A percentile compares a stretch with the other conserved stretches of the same genome.
phyloP scores from a whole-genome alignment of 2,329 filamentous ascomycete species.

The Rugonectria rugulosa region DNA sequence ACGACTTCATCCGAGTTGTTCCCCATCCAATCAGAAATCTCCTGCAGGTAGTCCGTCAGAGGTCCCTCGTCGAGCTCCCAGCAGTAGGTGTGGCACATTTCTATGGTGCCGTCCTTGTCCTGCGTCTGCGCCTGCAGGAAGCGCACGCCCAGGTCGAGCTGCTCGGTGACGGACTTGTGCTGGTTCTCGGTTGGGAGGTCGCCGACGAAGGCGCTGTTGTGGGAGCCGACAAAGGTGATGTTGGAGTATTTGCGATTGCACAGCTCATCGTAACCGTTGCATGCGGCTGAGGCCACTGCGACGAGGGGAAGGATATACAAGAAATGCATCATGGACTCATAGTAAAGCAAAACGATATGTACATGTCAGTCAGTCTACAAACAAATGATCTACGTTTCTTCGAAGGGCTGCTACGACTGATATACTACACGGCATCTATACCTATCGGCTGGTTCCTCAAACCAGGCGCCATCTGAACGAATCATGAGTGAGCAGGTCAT shows the following conservation, averaged over 20 bases:
- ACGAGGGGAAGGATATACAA: slow-evolving; percentile 28
- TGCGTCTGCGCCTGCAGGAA: slow-evolving; percentile 72
- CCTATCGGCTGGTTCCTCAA: too few relatives aligned
- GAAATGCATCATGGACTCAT: slow-evolving; percentile 22
- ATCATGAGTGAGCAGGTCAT: neutral
- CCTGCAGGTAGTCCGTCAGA: slow-evolving; percentile 61
- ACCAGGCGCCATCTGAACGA: neutral
- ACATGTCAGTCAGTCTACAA: too few relatives aligned
- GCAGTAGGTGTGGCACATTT: slow-evolving; percentile 73
- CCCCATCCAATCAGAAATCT: slow-evolving; percentile 68
- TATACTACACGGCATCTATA: slow-evolving; percentile 1
- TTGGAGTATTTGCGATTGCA: slow-evolving; percentile 66
- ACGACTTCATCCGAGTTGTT: slow-evolving; percentile 67
- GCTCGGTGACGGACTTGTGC: slow-evolving; percentile 62
- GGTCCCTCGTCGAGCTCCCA: slow-evolving; percentile 64
- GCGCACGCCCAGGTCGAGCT: slow-evolving; percentile 68
- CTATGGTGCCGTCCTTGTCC: slow-evolving; percentile 56
- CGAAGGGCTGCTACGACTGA: neutral
- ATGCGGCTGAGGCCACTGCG: slow-evolving; percentile 43
- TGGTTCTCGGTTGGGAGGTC: slow-evolving; percentile 64
- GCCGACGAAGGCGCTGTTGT: slow-evolving; percentile 72
- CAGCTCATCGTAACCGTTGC: slow-evolving; percentile 65
- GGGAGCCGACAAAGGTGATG: slow-evolving; percentile 68
- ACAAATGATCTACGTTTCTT: neutral
- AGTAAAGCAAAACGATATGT: neutral